phyloP scores from a whole-genome alignment of 1,284 basidiomycete species.

The Marasmius tenuissimus region DNA sequence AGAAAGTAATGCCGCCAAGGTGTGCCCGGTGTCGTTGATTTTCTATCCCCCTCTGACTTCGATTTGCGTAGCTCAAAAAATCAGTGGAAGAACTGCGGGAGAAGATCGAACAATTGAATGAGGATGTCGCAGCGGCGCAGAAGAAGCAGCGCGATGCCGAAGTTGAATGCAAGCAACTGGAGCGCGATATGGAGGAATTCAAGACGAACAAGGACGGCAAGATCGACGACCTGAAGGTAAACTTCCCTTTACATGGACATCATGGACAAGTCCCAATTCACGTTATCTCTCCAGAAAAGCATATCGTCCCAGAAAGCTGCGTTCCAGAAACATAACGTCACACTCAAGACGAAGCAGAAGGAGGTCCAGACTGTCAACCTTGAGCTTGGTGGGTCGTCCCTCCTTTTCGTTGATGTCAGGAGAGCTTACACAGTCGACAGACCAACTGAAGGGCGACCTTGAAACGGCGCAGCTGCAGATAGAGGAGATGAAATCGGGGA shows the following conservation, averaged over 20 bases:
- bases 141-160: slow-evolving; percentile 77
- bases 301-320: slow-evolving; percentile 82
- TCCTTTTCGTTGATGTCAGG: background rate
- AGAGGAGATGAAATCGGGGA: slow-evolving; percentile 57
- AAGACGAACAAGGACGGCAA: slow-evolving; percentile 98
- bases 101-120: slow-evolving; percentile 66
- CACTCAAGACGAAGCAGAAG: slow-evolving; percentile 86
- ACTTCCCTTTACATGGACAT: slow-evolving; percentile 9
- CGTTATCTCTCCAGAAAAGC: slow-evolving; percentile 51
- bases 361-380: slow-evolving; percentile 86
- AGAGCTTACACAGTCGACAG: slow-evolving; percentile 36
- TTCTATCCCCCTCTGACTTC: background rate
- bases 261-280: background rate
- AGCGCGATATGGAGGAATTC: slow-evolving; percentile 98
- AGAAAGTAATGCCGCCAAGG: slow-evolving; percentile 87
- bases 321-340: slow-evolving; percentile 78
- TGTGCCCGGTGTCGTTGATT: slow-evolving; percentile 35
- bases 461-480: slow-evolving; percentile 58
- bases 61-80: slow-evolving; percentile 61
- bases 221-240: slow-evolving; percentile 89
- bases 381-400: slow-evolving; percentile 68
- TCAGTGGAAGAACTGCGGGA: slow-evolving; percentile 80
- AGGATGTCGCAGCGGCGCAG: slow-evolving; percentile 66
- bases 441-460: slow-evolving; percentile 86
- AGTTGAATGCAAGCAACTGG: slow-evolving; percentile 82